Base-by-base conservation (phyloP, 164 flowering plant genomes). In the Annona squamosa region DNA sequence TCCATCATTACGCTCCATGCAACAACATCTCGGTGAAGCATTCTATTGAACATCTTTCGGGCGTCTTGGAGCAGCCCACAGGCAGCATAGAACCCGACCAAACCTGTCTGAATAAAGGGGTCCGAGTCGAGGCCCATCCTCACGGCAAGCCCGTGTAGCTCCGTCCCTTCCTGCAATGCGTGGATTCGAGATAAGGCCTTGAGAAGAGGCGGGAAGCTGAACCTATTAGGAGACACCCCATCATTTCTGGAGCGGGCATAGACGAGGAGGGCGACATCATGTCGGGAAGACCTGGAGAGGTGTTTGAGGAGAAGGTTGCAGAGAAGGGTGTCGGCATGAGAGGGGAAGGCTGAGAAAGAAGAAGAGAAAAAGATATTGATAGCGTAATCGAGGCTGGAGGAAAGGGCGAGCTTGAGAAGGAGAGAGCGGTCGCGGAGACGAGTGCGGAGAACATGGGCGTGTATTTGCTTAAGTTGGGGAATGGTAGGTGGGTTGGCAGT, bases 1-100 rank as follows among this genome's bases (percentile, higher is more conserved):
- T 85, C 89, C 65, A 90, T 86, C 90, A 92, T 88, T 57, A 87
- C 80, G 73, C 80, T 84, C 97, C 96, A 86, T 19, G 86, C 65
- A 48, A 86, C 80, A 17, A 80, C 69, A 77, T 84, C 84, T 70
- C 82, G 48, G 2, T 75, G 67, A 18, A 70, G 70, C 88, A 82
- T 86, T 81, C 77, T 81, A 68, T 86, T 87, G 67, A 86, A 86
- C 83, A 84, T 12, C 63, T 72, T 41, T 5, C 86, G 71, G 4
- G 86, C 84, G 4, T 81, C 87, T 3, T 59, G 61, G 63, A 84
- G 59, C 17, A 73, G 63, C 69, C 86, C 86, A 73, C 88, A 84
- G 0, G 82, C 77, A 0, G 82, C 79, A 70, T 90, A 90, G 81
- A 87, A 77, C 1, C 86, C 65, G 2, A 89, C 75, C 81, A 92